These are phyloP conservation scores for Cystobasidium ongulense DNA, from an alignment of 768 basidiomycete species.

Conservation along the genomic window DNA sequence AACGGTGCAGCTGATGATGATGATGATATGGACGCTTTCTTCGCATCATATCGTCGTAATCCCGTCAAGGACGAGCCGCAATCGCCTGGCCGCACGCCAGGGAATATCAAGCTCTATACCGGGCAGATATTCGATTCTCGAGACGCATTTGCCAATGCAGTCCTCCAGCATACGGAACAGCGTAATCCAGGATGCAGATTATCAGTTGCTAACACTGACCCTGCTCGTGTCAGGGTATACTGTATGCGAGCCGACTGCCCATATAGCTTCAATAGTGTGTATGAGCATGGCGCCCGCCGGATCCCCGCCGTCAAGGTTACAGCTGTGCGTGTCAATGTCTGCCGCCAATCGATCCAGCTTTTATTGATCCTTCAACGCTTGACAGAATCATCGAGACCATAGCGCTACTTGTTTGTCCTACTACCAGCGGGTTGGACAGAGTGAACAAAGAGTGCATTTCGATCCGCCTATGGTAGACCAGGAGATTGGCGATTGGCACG, in stretches of 20 bases:
- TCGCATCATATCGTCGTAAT: neutral
- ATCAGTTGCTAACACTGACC: neutral
- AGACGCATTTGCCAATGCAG: neutral
- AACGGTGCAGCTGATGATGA: neutral
- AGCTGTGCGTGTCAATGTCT: neutral
- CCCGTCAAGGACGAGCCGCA: neutral
- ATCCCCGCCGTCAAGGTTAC: constrained; percentile 13
- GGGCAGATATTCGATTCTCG: neutral
- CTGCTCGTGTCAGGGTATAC: neutral
- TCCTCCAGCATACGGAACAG: neutral
- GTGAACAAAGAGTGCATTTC: neutral
- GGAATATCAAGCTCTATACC: neutral
- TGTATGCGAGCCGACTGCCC: constrained; percentile 2
- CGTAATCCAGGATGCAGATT: neutral
- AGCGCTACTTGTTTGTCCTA: neutral
- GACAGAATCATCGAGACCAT: neutral
- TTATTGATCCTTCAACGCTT: neutral
- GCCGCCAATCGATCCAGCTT: neutral
- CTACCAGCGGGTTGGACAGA: neutral
- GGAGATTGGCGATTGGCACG: constrained; percentile 9
- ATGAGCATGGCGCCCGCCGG: neutral
- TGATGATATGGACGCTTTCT: neutral
- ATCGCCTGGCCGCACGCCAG: neutral
- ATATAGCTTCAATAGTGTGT: constrained; percentile 14
- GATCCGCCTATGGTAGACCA: neutral